Conservation (phyloP, 1,284 basidiomycete genomes). For the Pisolithus thermaeus region DNA sequence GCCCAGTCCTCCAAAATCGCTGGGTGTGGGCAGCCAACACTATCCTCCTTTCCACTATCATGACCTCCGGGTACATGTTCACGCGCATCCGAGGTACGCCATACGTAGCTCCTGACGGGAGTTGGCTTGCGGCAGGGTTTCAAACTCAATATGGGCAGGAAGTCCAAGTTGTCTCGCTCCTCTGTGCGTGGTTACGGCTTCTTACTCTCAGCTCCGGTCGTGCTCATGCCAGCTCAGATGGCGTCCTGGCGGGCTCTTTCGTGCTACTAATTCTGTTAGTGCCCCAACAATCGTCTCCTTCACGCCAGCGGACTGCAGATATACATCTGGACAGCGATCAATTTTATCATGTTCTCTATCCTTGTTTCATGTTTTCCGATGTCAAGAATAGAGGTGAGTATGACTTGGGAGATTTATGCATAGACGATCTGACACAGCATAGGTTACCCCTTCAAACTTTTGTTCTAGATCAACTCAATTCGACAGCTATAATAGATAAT, state of each 20-base stretch:
- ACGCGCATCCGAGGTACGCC: slow-evolving; percentile 86
- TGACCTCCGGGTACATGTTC: slow-evolving; percentile 96
- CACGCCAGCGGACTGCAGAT: slow-evolving; percentile 80
- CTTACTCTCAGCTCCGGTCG: neutral
- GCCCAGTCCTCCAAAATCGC: slow-evolving; percentile 66
- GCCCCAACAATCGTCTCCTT: slow-evolving; percentile 71
- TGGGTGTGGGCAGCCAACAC: slow-evolving; percentile 76
- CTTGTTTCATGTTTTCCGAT: slow-evolving; percentile 85
- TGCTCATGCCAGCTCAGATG: slow-evolving; percentile 51
- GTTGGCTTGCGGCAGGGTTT: slow-evolving; percentile 86
- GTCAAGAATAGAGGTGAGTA: slow-evolving; percentile 76
- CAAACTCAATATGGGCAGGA: slow-evolving; percentile 92
- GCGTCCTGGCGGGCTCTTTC: slow-evolving; percentile 74
- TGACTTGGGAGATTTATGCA: neutral
- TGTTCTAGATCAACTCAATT: slow-evolving; percentile 40
- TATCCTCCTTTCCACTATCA: slow-evolving; percentile 67
- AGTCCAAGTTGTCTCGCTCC: slow-evolving; percentile 78
- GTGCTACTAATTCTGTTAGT: slow-evolving; percentile 80
- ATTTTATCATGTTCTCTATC: slow-evolving; percentile 83
- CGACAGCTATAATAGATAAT: neutral
- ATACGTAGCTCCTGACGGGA: slow-evolving; percentile 58
- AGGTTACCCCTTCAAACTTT: slow-evolving; percentile 78
- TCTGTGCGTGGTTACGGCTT: slow-evolving; percentile 61
- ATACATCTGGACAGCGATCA: slow-evolving; percentile 84
- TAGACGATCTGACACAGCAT: slow-evolving; percentile 4